phyloP scores from a whole-genome alignment of 2,329 filamentous ascomycete genomes.

The Neofusicoccum kwambonambiense region DNA sequence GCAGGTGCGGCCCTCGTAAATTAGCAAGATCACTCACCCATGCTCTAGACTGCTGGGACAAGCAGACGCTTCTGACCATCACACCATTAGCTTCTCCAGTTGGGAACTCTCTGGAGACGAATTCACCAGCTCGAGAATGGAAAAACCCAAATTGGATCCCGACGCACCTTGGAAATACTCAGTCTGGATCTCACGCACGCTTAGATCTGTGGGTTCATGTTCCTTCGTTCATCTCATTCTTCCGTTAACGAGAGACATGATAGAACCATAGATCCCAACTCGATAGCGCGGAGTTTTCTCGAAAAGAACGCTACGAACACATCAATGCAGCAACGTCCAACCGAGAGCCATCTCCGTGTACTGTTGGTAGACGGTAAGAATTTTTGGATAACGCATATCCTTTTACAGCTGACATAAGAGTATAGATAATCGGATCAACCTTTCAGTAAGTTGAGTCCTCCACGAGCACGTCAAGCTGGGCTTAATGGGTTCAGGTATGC shows the following conservation, averaged over 20 bases:
- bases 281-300: neutral
- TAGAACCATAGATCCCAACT: neutral
- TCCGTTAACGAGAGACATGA: neutral
- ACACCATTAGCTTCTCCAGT: neutral
- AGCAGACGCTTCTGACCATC: neutral
- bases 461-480: neutral
- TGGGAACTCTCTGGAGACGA: neutral
- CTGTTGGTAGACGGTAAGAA: slow-evolving; percentile 5
- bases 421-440: slow-evolving; percentile 18
- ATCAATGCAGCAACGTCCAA: neutral
- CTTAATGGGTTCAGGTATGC: too few species aligned
- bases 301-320: neutral
- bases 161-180: neutral
- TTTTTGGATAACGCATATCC: too few species aligned
- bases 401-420: neutral
- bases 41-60: neutral
- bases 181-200: neutral
- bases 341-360: neutral
- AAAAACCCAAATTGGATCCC: neutral
- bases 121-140: neutral
- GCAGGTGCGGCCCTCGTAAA: slow-evolving; percentile 34
- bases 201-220: neutral
- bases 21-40: slow-evolving; percentile 29
- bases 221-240: neutral
- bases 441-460: neutral